Conservation (phyloP, 2,329 filamentous ascomycete species). For the Fusarium avenaceum region DNA sequence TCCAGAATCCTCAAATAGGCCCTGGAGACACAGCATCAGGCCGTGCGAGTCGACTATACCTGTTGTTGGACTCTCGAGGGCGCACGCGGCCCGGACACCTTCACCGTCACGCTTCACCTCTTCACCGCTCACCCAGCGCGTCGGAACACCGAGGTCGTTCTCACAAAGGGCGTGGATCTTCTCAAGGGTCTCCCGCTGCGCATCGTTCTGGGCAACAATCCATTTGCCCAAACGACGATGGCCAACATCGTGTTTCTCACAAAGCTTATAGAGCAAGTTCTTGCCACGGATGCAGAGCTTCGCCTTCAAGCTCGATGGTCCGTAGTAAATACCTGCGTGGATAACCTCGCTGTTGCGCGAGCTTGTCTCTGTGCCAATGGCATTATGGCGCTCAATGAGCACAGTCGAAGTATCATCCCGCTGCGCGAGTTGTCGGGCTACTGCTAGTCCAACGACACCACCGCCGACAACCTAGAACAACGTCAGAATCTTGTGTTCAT, state of each 20-base stretch:
- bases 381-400: slow-evolving; percentile 82
- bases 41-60: slow-evolving; percentile 92
- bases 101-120: slow-evolving; percentile 79
- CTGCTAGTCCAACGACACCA: slow-evolving; percentile 82
- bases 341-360: slow-evolving; percentile 96
- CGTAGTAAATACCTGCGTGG: slow-evolving; percentile 95
- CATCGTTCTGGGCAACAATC: slow-evolving; percentile 87
- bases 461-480: slow-evolving; percentile 66
- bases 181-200: slow-evolving; percentile 75
- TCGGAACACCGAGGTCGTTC: slow-evolving; percentile 70
- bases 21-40: slow-evolving; percentile 85
- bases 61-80: slow-evolving; percentile 84
- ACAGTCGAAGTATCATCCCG: slow-evolving; percentile 74
- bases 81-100: slow-evolving; percentile 75
- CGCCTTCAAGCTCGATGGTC: slow-evolving; percentile 81
- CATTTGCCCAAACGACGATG: slow-evolving; percentile 88
- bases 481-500: slow-evolving; percentile 2
- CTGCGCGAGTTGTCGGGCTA: slow-evolving; percentile 79
- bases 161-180: slow-evolving; percentile 62
- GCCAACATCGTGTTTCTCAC: slow-evolving; percentile 74
- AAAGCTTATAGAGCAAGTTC: slow-evolving; percentile 83
- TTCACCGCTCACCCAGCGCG: slow-evolving; percentile 73
- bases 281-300: slow-evolving; percentile 84
- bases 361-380: slow-evolving; percentile 86
- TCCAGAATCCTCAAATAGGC: slow-evolving; percentile 80